Base-by-base conservation (phyloP, 805 yeast species). In the Blastobotrys robertii region DNA sequence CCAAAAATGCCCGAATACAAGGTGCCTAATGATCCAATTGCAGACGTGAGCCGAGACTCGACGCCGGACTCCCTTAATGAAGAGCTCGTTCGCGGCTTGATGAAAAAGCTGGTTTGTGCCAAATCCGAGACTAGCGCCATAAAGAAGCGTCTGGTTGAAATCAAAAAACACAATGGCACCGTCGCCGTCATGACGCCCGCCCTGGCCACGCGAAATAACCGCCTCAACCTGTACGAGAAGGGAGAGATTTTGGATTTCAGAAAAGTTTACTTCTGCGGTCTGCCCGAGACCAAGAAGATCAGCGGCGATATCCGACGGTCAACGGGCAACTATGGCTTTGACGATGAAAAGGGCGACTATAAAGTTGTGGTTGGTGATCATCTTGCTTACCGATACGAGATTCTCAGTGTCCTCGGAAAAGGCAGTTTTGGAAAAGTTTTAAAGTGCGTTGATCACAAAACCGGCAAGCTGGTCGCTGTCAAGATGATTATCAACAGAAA, bases 361-460 rank as follows among this genome's bases (percentile, higher is more conserved):
- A 63, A 65, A 4, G 66, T 75, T 1, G 53, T 66, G 0, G 56
- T 58, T 1, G 76, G 80, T 8, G 95, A 84, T 55, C 95, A 85
- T 50, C 73, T 85, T 35, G 80, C 80, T 42, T 85, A 78, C 58
- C 63, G 94, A 25, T 86, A 80, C 55, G 78, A 82, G 50, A 76
- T 84, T 3, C 41, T 73, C 14, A 59, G 67, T 2, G 59, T 67
- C 1, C 67, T 85, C 8, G 95, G 95, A 0, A 74, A 72, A 39
- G 95, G 95, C 6, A 77, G 88, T 35, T 85, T 85, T 65, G 95
- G 95, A 0, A 77, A 76, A 41, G 95, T 86, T 1, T 64, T 82
- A 5, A 68, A 73, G 44, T 81, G 87, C 47, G 58, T 63, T 15
- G 95, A 86, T 62, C 83, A 81, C 55, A 79, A 79, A 54, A 62